Base-by-base conservation (phyloP, 345 rosid genomes). In the Pseudoturritis turrita region DNA sequence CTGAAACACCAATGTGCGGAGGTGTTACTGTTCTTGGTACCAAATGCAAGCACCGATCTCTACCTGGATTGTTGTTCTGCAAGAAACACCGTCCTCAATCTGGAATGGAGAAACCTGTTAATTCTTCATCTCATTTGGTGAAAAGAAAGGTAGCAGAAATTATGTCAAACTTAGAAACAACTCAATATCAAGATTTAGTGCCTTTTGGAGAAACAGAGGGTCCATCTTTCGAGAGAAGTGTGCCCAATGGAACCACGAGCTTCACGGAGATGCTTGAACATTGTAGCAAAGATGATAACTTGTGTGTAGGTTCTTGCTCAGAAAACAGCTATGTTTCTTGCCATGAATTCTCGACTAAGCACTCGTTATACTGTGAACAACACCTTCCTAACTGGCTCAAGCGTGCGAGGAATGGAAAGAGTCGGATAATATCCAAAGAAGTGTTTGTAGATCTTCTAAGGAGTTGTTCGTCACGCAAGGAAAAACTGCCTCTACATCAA, bases 311-410 rank as follows among this genome's bases (percentile, higher is more conserved):
- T 64, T 82, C 84, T 21, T 83, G 80, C 73, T 76, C 84, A 7
- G 72, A 78, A 4, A 81, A 72, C 72, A 71, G 77, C 57, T 83
- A 76, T 56, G 75, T 70, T 75, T 77, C 77, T 72, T 96, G 96
- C 79, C 75, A 46, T 71, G 97, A 87, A 40, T 79, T 71, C 78
- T 89, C 98, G 11, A 88, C 84, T 58, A 86, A 91, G 59, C 83
- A 86, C 78, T 75, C 90, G 4, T 74, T 90, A 50, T 96, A 96
- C 82, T 96, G 99, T 72, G 95, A 92, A 47, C 82, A 79, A 45
- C 99, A 96, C 80, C 89, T 96, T 76, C 99, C 99, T 10, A 90
- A 94, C 84, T 96, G 99, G 98, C 97, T 96, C 45, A 96, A 92
- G 85, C 94, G 97, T 74, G 99, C 99, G 29, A 87, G 99, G 81